Conservation (phyloP, 257 asterid species). For the Jacaranda mimosifolia region DNA sequence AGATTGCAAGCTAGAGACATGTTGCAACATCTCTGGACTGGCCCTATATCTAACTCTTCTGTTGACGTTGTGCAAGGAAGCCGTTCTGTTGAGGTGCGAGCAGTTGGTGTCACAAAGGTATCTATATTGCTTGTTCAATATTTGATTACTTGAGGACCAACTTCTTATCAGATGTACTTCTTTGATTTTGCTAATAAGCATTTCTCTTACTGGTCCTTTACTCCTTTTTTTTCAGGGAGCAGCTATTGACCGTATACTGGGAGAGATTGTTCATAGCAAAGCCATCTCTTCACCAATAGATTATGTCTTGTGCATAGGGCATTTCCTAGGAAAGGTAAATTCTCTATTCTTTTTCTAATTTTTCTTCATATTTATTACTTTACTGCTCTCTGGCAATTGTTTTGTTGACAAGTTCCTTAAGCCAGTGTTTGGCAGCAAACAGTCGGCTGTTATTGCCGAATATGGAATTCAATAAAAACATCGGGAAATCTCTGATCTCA, state of each 20-base stretch:
- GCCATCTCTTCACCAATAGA: constrained; percentile 68
- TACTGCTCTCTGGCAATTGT: not conserved
- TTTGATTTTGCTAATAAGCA: not conserved
- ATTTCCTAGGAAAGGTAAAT: constrained; percentile 76
- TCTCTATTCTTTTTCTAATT: constrained; percentile 13
- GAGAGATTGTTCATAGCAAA: constrained; percentile 81
- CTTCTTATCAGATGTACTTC: not conserved
- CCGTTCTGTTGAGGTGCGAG: constrained; percentile 78
- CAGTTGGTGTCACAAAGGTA: constrained; percentile 85
- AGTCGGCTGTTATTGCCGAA: no score
- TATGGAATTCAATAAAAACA: no score
- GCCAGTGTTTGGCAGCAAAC: not conserved
- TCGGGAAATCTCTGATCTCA: no score
- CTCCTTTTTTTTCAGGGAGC: constrained; percentile 63
- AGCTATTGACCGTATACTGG: constrained; percentile 81
- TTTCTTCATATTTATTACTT: not conserved
- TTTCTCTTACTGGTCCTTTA: not conserved
- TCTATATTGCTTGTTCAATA: constrained; percentile 25
- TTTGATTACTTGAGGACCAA: not conserved
- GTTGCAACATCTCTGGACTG: constrained; percentile 92
- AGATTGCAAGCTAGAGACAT: constrained; percentile 85
- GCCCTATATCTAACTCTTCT: constrained; percentile 87
- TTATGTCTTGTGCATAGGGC: constrained; percentile 79
- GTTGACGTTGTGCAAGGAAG: constrained; percentile 87
- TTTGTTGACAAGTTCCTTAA: not conserved